These are phyloP conservation scores for Lipomyces orientalis DNA, from an alignment of 805 yeast genomes.

Conservation along the genomic window DNA sequence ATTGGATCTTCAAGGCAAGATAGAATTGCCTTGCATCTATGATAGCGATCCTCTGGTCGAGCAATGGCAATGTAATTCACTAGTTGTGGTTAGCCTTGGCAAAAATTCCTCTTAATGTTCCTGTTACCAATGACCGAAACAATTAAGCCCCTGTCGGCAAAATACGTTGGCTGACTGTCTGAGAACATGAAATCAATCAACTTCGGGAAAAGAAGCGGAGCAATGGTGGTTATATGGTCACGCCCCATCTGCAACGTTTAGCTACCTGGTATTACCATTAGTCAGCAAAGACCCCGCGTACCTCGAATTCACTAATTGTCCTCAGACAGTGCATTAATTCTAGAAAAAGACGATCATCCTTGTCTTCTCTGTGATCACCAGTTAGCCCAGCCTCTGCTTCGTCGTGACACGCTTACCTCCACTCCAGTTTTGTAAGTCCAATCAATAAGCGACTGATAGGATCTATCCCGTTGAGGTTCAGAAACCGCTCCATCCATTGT, in stretches of 20 bases:
- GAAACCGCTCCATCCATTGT: conserved; percentile 22
- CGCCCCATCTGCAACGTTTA: conserved; percentile 17
- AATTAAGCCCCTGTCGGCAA: conserved; percentile 19
- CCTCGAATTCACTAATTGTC: conserved; percentile 17
- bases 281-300: neutral
- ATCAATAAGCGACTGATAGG: neutral
- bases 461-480: conserved; percentile 25
- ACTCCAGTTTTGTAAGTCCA: conserved; percentile 9
- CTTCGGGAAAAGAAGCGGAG: conserved; percentile 17
- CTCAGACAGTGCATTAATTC: conserved; percentile 21
- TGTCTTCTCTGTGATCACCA: conserved; percentile 21
- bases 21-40: conserved; percentile 12
- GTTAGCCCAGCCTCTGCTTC: neutral
- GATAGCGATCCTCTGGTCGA: conserved; percentile 8
- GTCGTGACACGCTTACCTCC: conserved; percentile 13
- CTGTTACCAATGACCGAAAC: conserved; percentile 12
- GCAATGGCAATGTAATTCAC: conserved; percentile 8
- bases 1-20: conserved; percentile 23
- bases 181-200: conserved; percentile 21
- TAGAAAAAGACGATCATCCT: conserved; percentile 21
- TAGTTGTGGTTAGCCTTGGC: neutral
- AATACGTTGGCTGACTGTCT: conserved; percentile 26
- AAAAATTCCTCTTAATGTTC: neutral
- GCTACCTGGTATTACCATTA: neutral
- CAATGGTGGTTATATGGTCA: conserved; percentile 13